These are phyloP conservation scores for Paramecium bursaria DNA, from an alignment of 73 alveolate species.

Conservation along the genomic window DNA sequence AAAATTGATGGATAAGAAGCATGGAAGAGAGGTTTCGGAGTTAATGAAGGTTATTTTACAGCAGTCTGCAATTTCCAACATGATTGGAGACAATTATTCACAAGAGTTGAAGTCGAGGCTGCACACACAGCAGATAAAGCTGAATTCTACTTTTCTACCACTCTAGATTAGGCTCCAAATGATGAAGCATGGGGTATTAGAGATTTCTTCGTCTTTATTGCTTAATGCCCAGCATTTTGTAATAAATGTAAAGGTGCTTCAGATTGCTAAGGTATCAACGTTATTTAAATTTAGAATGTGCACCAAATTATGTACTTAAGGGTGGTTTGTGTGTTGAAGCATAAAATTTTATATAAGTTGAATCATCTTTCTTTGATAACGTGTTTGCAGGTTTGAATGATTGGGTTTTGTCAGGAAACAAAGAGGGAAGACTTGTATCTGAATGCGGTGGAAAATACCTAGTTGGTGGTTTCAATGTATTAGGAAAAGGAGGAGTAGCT, in stretches of 20 bases:
- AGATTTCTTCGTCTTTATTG: not conserved
- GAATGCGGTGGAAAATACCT: constrained; percentile 26
- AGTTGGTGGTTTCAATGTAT: constrained; percentile 40
- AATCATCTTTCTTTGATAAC: not conserved
- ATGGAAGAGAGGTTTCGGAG: constrained; percentile 25
- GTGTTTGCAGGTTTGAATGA: not conserved
- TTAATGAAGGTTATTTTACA: constrained; percentile 33
- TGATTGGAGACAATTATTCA: constrained; percentile 45
- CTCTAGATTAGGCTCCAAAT: constrained; percentile 13
- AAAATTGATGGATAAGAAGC: constrained; percentile 42
- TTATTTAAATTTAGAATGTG: constrained; percentile 3
- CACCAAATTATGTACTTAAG: not conserved
- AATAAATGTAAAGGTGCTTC: constrained; percentile 21
- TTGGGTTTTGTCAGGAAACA: not conserved
- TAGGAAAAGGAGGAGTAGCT: constrained; percentile 14
- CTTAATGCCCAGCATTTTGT: constrained; percentile 3
- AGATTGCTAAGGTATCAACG: constrained; percentile 19
- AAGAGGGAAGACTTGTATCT: constrained; percentile 1
- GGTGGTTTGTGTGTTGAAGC: not conserved
- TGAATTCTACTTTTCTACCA: not conserved
- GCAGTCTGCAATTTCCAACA: constrained; percentile 2
- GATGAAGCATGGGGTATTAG: constrained; percentile 36
- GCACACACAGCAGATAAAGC: constrained; percentile 42
- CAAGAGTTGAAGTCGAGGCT: constrained; percentile 38
- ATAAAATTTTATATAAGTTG: not conserved